A percentile compares a stretch with the other conserved stretches of the same genome.
phyloP scores from a whole-genome alignment of 441 rosid genomes.

The Gossypium schwendimanii region DNA sequence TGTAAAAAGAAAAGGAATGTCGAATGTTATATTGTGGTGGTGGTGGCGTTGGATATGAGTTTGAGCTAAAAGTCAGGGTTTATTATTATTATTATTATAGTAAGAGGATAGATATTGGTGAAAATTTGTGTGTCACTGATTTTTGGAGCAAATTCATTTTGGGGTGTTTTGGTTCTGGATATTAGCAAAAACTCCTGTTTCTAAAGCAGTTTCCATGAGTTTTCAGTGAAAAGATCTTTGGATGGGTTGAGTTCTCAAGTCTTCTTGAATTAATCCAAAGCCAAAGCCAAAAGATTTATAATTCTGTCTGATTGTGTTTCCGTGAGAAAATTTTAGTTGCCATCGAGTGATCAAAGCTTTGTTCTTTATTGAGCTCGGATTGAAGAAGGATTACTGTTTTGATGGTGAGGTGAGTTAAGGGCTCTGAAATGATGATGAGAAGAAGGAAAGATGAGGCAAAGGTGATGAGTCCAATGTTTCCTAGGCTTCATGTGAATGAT shows the following conservation, averaged over 20 bases:
- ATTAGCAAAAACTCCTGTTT: not conserved
- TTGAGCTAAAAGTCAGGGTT: constrained; percentile 15
- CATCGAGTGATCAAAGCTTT: constrained; percentile 1
- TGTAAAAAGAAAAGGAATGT: not conserved
- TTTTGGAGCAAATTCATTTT: not conserved
- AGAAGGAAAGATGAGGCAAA: constrained; percentile 46
- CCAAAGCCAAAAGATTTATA: not conserved
- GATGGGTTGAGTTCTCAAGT: not conserved
- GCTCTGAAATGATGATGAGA: constrained; percentile 26
- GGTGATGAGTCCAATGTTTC: constrained; percentile 66
- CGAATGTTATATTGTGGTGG: not conserved
- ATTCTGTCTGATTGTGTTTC: not conserved
- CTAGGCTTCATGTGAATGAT: constrained; percentile 81
- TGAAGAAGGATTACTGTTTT: not conserved
- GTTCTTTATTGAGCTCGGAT: not conserved
- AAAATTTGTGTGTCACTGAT: not conserved
- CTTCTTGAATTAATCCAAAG: not conserved
- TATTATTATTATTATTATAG: not conserved
- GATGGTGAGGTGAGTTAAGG: constrained; percentile 3
- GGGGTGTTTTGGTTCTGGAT: not conserved
- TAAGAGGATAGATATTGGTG: not conserved
- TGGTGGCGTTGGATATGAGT: constrained; percentile 10
- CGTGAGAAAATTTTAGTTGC: constrained; percentile 9
- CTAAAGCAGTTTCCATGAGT: constrained; percentile 1
- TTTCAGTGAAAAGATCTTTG: constrained; percentile 10